Evolutionary conservation across 2,329 filamentous ascomycete genomes (phyloP).

Genomic region (Phyllachora maydis): DNA sequence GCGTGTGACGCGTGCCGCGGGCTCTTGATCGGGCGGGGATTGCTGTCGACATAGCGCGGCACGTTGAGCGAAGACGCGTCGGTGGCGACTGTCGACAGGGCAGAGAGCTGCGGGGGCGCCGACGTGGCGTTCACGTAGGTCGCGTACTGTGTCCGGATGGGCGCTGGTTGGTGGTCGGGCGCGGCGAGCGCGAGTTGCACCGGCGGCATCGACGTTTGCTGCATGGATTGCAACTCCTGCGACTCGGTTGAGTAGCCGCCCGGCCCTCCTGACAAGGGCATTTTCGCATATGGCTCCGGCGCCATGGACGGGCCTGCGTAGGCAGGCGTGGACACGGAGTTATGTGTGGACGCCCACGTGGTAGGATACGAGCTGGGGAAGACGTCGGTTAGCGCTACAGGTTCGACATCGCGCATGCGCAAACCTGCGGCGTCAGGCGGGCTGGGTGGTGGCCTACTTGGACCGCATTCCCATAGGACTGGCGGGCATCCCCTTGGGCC

Average conservation of each 20-base stretch:
- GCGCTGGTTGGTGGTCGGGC: constrained; percentile 20
- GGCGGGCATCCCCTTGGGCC: constrained; percentile 29
- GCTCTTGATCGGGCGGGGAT: constrained; percentile 32
- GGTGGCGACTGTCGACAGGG: constrained; percentile 19
- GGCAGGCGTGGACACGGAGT: constrained; percentile 22
- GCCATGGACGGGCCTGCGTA: constrained; percentile 31
- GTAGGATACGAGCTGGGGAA: constrained; percentile 29
- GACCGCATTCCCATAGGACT: constrained; percentile 34
- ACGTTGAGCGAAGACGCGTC: constrained; percentile 28
- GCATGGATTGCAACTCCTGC: constrained; percentile 29
- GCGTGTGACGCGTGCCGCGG: constrained; percentile 31
- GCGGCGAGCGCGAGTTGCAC: constrained; percentile 28
- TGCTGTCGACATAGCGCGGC: constrained; percentile 34
- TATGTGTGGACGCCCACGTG: constrained; percentile 30
- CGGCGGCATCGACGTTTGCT: constrained; percentile 31
- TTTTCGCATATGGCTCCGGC: constrained; percentile 28
- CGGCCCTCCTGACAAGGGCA: constrained; percentile 25
- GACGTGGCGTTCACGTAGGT: constrained; percentile 27
- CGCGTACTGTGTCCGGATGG: constrained; percentile 31
- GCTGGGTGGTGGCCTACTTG: constrained; percentile 23
- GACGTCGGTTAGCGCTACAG: too few species aligned
- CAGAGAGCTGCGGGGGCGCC: constrained; percentile 26
- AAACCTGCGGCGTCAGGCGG: background rate
- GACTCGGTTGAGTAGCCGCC: constrained; percentile 26
- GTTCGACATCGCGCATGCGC: constrained; percentile 1